Percentiles rank a stretch among this genome's conserved stretches.
Evolutionary conservation across 352 stramenopile species (phyloP).

Genomic region (Globisporangium uncinulatum): DNA sequence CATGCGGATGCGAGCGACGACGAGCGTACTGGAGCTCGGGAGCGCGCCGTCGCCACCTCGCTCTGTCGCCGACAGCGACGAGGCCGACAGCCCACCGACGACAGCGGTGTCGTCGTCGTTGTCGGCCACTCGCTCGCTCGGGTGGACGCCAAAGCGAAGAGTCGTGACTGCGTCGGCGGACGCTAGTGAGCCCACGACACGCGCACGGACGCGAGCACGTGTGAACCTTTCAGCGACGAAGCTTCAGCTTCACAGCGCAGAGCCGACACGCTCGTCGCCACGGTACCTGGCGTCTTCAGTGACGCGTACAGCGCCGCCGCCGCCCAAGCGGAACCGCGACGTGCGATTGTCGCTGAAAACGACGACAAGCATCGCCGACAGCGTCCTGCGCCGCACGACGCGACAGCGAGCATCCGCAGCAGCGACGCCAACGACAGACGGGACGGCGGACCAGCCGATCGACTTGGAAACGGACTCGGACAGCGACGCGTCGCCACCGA

Average conservation of each 20-base stretch:
- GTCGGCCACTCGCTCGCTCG: not conserved
- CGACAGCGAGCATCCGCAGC: not conserved
- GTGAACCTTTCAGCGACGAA: conserved; percentile 4
- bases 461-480: conserved; percentile 44
- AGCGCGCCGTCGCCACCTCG: conserved; percentile 6
- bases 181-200: not conserved
- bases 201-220: not conserved
- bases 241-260: not conserved
- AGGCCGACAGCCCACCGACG: not conserved
- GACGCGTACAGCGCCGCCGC: not conserved
- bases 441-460: conserved; percentile 40
- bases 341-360: not conserved
- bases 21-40: conserved; percentile 4
- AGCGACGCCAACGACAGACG: conserved; percentile 3
- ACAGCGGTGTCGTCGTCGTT: not conserved
- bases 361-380: conserved; percentile 1
- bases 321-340: conserved; percentile 6
- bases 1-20: conserved; percentile 3
- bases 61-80: not conserved
- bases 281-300: not conserved
- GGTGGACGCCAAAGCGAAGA: conserved; percentile 3
- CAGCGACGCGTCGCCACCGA: conserved; percentile 14
- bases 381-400: conserved; percentile 5
- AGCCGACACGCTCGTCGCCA: conserved; percentile 7
- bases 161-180: not conserved